Evolutionary conservation across 1,284 basidiomycete species (phyloP).

Genomic region (Malassezia nana): DNA sequence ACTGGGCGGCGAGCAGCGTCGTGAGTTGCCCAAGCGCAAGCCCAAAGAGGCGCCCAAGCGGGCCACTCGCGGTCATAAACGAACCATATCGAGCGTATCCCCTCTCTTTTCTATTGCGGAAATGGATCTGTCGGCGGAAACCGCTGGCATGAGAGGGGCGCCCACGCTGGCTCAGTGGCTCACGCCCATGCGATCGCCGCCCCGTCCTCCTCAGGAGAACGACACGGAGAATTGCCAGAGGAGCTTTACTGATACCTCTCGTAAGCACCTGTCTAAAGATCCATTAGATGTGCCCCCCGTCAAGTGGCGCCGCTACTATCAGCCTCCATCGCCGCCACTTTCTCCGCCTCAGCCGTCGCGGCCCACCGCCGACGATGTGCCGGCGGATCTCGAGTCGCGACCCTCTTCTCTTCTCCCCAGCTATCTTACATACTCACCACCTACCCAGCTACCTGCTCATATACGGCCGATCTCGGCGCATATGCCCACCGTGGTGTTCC

Average conservation of each 20-base stretch:
- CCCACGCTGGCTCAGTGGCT: neutral
- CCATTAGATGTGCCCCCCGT: neutral
- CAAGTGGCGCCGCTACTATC: neutral
- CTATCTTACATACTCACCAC: neutral
- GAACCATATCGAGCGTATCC: neutral
- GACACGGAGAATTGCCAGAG: neutral
- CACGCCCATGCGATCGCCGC: conserved; percentile 1
- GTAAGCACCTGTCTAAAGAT: too few relatives aligned
- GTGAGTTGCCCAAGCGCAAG: neutral
- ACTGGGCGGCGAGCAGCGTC: conserved; percentile 5
- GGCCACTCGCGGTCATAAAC: neutral
- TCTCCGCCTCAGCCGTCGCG: neutral
- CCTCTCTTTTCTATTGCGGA: neutral
- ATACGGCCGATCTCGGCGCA: neutral
- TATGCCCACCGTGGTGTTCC: neutral
- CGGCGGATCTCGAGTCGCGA: neutral
- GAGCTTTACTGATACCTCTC: too few relatives aligned
- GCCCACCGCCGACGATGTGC: neutral
- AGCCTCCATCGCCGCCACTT: neutral
- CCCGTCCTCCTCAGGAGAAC: neutral
- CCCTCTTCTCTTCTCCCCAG: neutral
- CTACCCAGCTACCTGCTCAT: neutral
- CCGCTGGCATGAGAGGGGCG: neutral
- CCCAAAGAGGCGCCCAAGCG: neutral
- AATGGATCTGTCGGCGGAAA: neutral